Evolutionary conservation across 2,329 filamentous ascomycete genomes (phyloP), one percentile per base, ranked within the genome.

Genomic region (Rhexocercosporidium sp.): DNA sequence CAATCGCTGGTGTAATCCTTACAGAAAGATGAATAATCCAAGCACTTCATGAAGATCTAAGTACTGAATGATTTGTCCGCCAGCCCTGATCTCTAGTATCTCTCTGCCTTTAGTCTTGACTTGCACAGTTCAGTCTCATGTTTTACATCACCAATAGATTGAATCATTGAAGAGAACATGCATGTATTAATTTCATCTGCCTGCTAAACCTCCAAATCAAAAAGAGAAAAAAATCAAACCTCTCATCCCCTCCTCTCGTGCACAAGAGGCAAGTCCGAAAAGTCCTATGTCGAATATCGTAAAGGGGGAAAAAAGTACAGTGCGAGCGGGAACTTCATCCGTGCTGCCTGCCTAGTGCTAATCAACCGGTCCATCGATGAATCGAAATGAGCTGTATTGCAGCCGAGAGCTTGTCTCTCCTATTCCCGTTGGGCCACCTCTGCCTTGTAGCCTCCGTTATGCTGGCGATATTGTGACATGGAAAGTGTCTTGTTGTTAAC

Each of bases 171-270:
- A 61, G 44, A 61, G 20, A 61, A 47, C 44, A 29, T 41, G 44
- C 27, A 49, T 49, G 20, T 31, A 27, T 31, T 41, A n/a, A 47
- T 49, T 22, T 61, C 49, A 41, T 59, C 34, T 59, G 34, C 39
- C 37, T 59, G 37, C 39, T 29, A 49, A 20, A 18, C 37, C 12
- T n/a, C 27, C 29, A 49, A 61, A n/a, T 7, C 39, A 49, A 25
- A 11, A 27, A 47, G 31, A 49, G 41, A 37, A 47, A 25, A 11
- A 27, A 47, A 47, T 37, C 27, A 37, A 47, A 47, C 59, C 25
- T 25, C 25, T 25, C 60, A 54, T 62, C 60, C 47, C 31, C 47
- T 54, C 60, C 60, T 62, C 60, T 62, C 60, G 60, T 54, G 60
- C 46, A 53, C 60, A 62, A 53, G 60, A 62, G 29, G 31, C 60